Conservation (phyloP, 345 rosid genomes). For the Trapa bicornis region DNA sequence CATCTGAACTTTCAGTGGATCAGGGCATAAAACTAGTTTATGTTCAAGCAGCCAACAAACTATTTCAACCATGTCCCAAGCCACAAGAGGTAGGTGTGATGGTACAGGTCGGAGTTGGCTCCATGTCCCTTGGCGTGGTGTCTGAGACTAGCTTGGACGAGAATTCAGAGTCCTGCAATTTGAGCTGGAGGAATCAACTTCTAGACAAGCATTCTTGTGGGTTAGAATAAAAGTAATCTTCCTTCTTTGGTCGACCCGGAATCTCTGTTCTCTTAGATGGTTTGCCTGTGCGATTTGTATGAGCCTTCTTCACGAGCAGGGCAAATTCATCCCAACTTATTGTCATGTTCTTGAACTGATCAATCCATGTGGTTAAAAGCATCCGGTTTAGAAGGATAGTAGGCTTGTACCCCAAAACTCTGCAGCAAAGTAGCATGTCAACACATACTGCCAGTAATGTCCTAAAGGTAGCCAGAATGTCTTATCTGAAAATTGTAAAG, state of each 20-base stretch:
- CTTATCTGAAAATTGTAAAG: no score
- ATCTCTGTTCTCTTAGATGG: slow-evolving; percentile 12
- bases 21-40: background rate
- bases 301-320: background rate
- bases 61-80: background rate
- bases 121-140: background rate
- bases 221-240: slow-evolving; percentile 78
- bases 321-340: background rate
- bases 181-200: background rate
- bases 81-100: background rate
- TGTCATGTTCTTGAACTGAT: background rate
- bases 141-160: background rate
- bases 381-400: background rate
- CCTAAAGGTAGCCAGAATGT: background rate
- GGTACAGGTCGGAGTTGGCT: background rate
- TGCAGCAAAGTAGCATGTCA: background rate
- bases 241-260: slow-evolving; percentile 71
- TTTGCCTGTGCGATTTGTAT: background rate
- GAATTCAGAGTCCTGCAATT: background rate
- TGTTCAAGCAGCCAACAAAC: background rate
- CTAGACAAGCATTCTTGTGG: slow-evolving; percentile 55
- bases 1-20: background rate
- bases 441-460: background rate
- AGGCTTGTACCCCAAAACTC: background rate
- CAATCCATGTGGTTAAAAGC: background rate